Percentiles rank a stretch among this genome's conserved stretches.
Conservation (phyloP, 306 rosid species). For the Cicer yamashitae region DNA sequence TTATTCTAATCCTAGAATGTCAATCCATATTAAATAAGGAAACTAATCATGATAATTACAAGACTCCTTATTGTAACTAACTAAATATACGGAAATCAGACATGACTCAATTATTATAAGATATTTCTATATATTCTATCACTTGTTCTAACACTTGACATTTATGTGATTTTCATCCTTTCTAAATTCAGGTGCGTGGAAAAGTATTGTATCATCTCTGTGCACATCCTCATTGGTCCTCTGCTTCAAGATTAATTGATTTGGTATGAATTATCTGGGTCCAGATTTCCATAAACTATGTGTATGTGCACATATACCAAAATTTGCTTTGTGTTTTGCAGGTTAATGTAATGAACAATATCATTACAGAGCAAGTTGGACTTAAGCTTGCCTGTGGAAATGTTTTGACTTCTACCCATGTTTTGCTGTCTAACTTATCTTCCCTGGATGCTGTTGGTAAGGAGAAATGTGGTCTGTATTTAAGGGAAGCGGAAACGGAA, state of each 20-base stretch:
- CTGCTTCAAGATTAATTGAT: slow-evolving; percentile 60
- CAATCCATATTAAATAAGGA: neutral
- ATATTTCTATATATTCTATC: slow-evolving; percentile 3
- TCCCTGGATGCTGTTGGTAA: slow-evolving; percentile 53
- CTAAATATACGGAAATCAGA: neutral
- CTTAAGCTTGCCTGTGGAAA: slow-evolving; percentile 65
- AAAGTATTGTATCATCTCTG: slow-evolving; percentile 68
- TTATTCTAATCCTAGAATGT: too few species aligned
- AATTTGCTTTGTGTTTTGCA: slow-evolving; percentile 51
- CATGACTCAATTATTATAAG: neutral
- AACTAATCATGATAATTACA: neutral
- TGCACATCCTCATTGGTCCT: slow-evolving; percentile 74
- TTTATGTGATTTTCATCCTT: slow-evolving; percentile 35
- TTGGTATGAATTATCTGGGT: slow-evolving; percentile 62
- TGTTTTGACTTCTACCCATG: slow-evolving; percentile 56
- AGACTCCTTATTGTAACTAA: neutral
- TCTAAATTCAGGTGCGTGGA: slow-evolving; percentile 67
- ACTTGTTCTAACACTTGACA: neutral
- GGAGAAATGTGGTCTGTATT: slow-evolving; percentile 50
- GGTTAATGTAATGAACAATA: slow-evolving; percentile 61
- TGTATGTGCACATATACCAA: neutral
- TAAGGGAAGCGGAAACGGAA: slow-evolving; percentile 53
- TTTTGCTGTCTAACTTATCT: slow-evolving; percentile 63
- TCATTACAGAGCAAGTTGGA: slow-evolving; percentile 59
- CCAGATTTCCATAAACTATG: slow-evolving; percentile 17